Base-by-base conservation (phyloP, 1,284 basidiomycete species). In the Wallemia mellicola region DNA sequence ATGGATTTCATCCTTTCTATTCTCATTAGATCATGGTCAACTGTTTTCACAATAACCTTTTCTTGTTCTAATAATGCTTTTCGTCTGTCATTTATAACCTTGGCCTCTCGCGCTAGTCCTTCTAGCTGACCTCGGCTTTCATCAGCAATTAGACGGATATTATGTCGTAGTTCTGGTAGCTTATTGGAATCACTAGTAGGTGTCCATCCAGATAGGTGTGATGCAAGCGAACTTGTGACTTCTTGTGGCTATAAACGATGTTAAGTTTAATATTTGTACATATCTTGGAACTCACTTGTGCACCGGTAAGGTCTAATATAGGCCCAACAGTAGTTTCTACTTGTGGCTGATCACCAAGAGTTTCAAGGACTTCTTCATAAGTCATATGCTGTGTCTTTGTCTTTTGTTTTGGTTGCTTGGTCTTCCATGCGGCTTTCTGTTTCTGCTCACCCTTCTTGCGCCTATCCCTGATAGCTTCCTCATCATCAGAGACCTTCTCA, bases 121-220 rank as follows among this genome's bases (percentile, higher is more conserved):
- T 86, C 80, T 1, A 99, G 76, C 61, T 89, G 84, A 26, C 76
- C 79, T 63, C 83, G 84, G 63, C 85, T 81, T 0, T 79, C 75
- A 57, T 89, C 84, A 1, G 80, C 76, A 55, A 98, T 86, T 54
- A 96, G 76, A 3, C 82, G 79, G 26, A 98, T 71, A 68, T 99
- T 99, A 68, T 98, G 91, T 30, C 89, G 79, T 22, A 99, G 79
- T 73, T 99, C 94, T 0, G 92, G 91, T 63, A 98, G 79, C 62
- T 84, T 81, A 55, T 80, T 85, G 1, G 80, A 75, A 64, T 95
- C 88, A 15, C 78, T 79, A 0, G 84, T 81, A 0, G 86, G 86
- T 15, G 81, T 80, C 86, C 88, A 89, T 5, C 79, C 76, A 28
- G 82, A 81, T 28, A 80, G 54, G 1, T 57, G 58, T 1, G 58